Base-by-base conservation (phyloP, 129 eudicot species). In the Artemisia argyi region DNA sequence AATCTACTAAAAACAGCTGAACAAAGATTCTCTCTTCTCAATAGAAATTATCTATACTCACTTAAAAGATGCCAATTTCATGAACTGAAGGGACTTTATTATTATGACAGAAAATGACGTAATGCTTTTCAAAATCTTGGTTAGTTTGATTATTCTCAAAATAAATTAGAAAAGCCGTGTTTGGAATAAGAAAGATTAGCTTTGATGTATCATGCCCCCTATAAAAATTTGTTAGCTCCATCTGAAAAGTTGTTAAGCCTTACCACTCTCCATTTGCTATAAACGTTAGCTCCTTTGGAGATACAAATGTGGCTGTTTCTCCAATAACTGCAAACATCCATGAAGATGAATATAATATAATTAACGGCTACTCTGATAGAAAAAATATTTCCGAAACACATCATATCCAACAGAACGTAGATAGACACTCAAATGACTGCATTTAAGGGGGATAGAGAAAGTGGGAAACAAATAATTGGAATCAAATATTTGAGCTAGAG, bases 211-310 rank as follows among this genome's bases (percentile, higher is more conserved):
- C 26, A 20, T 59, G 3, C 11, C 12, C 65, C 39, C 39, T 30
- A 30, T 11, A 8, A 11, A 18, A 55, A 24, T 8, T 67, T 64
- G 28, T 52, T 19, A 52, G 55, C 4, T 35, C 54, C 72, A 22
- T 22, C 56, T 53, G 35, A 81, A 35, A 59, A 5, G 42, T 24
- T 19, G 28, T 32, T 39, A 70, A 71, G 66, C 44, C 86, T 81
- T 80, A 91, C 97, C 98, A 94, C 86, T 94, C 98, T 44, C 98
- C 97, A 78, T 90, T 90, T 50, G 96, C 84, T 65, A 94, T 87
- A 77, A 94, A 94, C 19, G 91, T 78, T 24, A 72, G 71, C 32
- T 63, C 88, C 52, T 78, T 12, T 42, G 97, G 97, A 61, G 96
- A 76, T 35, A 83, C 28, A 59, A 90, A 94, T 70, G 99, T 94